Evolutionary conservation across 352 stramenopile species (phyloP), one percentile per base, ranked within the genome.

Genomic region (Phytophthora rubi): DNA sequence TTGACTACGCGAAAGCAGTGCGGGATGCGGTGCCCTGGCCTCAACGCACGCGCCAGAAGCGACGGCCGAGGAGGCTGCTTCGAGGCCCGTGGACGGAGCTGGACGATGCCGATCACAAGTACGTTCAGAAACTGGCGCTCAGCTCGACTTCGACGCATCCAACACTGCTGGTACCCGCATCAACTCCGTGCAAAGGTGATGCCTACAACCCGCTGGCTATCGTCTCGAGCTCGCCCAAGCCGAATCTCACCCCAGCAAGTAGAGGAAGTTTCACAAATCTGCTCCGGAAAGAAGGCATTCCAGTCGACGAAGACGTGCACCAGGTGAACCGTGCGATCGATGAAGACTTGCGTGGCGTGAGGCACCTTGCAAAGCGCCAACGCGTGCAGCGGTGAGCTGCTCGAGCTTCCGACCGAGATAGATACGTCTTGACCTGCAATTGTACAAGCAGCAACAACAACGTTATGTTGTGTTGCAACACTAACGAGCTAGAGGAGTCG

Each of bases 241-340:
- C 77, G 1, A 52, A 83, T 63, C 71, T 89, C 13, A 81, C 75
- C 6, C 73, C 76, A 51, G 26, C 77, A 55, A 75, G 68, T 21
- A 73, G 70, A 73, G 81, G 80, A 18, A 80, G 73, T 53, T 88
- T 89, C 58, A 70, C 70, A 2, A 80, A 60, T 4, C 48, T 89
- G 48, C 76, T 89, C 47, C 76, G 75, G 3, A 77, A 65, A 65
- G 76, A 80, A 60, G 81, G 81, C 26, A 77, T 89, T 10, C 49
- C 77, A 32, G 75, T 83, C 26, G 81, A 89, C 21, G 78, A 88
- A 51, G 77, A 85, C 63, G 76, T 76, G 42, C 60, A 56, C 42
- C 68, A 80, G 21, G 61, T 67, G 56, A 80, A 73, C 33, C 62
- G 55, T 16, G 70, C 65, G 8, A 73, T 87, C 51, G 42, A 62